These are phyloP conservation scores for Colletotrichum echinochloae DNA, from an alignment of 2,329 filamentous ascomycete genomes.

Conservation along the genomic window DNA sequence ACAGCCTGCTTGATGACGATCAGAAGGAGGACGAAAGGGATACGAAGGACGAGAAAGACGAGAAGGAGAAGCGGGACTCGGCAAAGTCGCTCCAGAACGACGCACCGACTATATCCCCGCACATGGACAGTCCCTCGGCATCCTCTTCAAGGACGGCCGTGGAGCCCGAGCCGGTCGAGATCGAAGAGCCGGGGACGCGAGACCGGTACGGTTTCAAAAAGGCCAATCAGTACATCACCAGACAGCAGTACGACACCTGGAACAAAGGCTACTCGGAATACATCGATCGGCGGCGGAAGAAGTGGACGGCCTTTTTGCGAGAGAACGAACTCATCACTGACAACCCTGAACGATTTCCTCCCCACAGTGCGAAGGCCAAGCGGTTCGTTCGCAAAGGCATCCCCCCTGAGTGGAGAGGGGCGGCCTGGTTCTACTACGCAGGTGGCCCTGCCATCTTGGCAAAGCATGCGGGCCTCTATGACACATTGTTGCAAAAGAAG, in stretches of 20 bases:
- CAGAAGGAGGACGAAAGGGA: constrained; percentile 41
- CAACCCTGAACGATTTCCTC: constrained; percentile 81
- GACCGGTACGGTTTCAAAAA: constrained; percentile 96
- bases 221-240: constrained; percentile 80
- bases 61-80: constrained; percentile 60
- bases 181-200: constrained; percentile 65
- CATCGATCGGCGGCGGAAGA: constrained; percentile 78
- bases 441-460: constrained; percentile 84
- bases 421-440: constrained; percentile 97
- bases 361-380: constrained; percentile 85
- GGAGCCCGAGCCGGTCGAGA: constrained; percentile 48
- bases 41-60: constrained; percentile 37
- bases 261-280: constrained; percentile 80
- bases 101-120: constrained; percentile 43
- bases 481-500: constrained; percentile 71
- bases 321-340: constrained; percentile 80
- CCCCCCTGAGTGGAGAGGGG: constrained; percentile 92
- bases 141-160: constrained; percentile 42
- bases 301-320: constrained; percentile 84
- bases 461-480: constrained; percentile 82
- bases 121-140: constrained; percentile 27
- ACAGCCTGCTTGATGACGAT: constrained; percentile 44
- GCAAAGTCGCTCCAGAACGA: constrained; percentile 55
- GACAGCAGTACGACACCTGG: constrained; percentile 86
- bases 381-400: constrained; percentile 93